Evolutionary conservation across 2,329 filamentous ascomycete genomes (phyloP).

Genomic region (Diaporthe helianthi): DNA sequence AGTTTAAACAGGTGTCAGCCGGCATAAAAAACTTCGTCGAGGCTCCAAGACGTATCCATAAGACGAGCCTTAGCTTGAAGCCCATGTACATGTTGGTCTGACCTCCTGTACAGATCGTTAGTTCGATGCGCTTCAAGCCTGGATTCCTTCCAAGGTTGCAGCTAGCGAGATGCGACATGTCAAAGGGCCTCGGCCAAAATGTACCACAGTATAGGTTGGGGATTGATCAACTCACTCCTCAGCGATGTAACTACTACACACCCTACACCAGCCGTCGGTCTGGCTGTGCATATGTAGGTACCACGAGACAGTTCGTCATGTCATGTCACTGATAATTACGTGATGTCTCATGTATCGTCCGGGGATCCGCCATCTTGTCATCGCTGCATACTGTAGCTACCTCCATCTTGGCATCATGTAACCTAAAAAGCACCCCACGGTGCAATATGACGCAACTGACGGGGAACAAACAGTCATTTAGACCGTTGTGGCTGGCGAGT

Average conservation of each 20-base stretch:
- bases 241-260: background rate
- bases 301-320: background rate
- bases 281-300: background rate
- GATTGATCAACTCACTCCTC: background rate
- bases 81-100: background rate
- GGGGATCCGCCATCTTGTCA: background rate
- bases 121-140: background rate
- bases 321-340: slow-evolving; percentile 5
- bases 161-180: background rate
- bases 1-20: background rate
- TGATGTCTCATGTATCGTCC: background rate
- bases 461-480: background rate
- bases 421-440: background rate
- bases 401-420: background rate
- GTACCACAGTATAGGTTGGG: background rate
- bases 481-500: background rate
- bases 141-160: background rate
- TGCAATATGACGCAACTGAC: slow-evolving; percentile 1
- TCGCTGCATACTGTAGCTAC: background rate
- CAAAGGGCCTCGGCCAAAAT: background rate
- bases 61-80: background rate
- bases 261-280: too few species aligned
- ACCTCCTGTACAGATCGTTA: background rate
- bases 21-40: background rate
- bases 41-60: background rate